Evolutionary conservation across 1,284 basidiomycete species (phyloP), one percentile per base, ranked within the genome.

Genomic region (Puccinia triticina): DNA sequence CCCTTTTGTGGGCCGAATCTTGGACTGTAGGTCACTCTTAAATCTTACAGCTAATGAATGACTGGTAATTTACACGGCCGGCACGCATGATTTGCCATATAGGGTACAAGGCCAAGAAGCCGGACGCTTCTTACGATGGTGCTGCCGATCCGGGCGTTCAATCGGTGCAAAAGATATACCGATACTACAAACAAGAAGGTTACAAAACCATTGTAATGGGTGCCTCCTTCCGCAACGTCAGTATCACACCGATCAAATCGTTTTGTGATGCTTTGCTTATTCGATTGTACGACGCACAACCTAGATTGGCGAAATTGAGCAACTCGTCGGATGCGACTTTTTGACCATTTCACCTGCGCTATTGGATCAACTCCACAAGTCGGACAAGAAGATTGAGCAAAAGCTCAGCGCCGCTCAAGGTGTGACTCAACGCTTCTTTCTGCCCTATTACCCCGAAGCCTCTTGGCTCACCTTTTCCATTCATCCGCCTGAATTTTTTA

Each of bases 151-250:
- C 96, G n/a, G 96, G 96, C 90, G 96, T 99, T 85, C 88, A 91
- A 88, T 96, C 94, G 59, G 96, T 99, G 84, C 92, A 93, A 90
- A 93, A 91, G 89, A 99, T 98, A 90, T 99, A 93, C 92, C 94
- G 80, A 90, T 98, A 98, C 90, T 99, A 98, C 92, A 99, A 99
- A 91, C 95, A 97, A 88, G 91, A 99, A 89, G 91, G 91, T 84
- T 98, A 98, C 92, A 95, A 96, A 87, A 99, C 96, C 85, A 98
- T 98, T 88, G 96, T 99, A 88, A 99, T 99, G 96, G 96, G 96
- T 88, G 96, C 96, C 84, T 97, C 95, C 79, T 99, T 99, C 95
- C 93, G 95, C 87, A 96, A 96, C 90, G 92, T 94, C 40, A 75
- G 50, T 82, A 1, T 8, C 26, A 26, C 53, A 26, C 32, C 2